Percentiles rank a stretch among this genome's conserved stretches.
Evolutionary conservation across 1,139 yeast species (phyloP).

Genomic region (Maudiozyma humilis): DNA sequence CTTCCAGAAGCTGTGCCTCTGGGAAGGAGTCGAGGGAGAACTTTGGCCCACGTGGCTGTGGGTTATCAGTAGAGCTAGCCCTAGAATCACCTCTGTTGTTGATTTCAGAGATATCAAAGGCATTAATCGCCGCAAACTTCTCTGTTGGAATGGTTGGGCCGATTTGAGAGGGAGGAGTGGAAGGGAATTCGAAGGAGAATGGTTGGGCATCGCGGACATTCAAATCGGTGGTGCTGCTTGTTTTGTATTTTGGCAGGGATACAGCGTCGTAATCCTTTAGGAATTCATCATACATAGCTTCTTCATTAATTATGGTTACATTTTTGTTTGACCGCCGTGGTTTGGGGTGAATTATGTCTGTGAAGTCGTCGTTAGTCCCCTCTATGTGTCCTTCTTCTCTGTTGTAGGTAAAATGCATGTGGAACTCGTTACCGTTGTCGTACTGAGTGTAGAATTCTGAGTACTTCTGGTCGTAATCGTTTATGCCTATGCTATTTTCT

Average conservation of each 20-base stretch:
- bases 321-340: conserved; percentile 7
- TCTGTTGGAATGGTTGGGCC: not conserved
- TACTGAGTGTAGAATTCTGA: not conserved
- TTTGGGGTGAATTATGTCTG: conserved; percentile 8
- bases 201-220: not conserved
- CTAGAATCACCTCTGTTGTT: not conserved
- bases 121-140: not conserved
- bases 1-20: too few species aligned
- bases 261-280: conserved; percentile 1
- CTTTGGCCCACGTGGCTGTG: too few species aligned
- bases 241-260: not conserved
- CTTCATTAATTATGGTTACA: not conserved
- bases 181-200: not conserved
- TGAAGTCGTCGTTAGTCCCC: not conserved
- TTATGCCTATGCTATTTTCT: not conserved
- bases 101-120: not conserved
- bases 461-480: not conserved
- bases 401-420: not conserved
- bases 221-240: not conserved
- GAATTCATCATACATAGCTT: conserved; percentile 5
- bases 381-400: not conserved
- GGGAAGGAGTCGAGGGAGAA: too few species aligned
- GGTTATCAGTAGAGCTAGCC: too few species aligned
- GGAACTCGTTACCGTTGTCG: not conserved
- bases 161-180: not conserved